Evolutionary conservation across 345 rosid genomes (phyloP).

Genomic region (Erysimum cheiranthoides): DNA sequence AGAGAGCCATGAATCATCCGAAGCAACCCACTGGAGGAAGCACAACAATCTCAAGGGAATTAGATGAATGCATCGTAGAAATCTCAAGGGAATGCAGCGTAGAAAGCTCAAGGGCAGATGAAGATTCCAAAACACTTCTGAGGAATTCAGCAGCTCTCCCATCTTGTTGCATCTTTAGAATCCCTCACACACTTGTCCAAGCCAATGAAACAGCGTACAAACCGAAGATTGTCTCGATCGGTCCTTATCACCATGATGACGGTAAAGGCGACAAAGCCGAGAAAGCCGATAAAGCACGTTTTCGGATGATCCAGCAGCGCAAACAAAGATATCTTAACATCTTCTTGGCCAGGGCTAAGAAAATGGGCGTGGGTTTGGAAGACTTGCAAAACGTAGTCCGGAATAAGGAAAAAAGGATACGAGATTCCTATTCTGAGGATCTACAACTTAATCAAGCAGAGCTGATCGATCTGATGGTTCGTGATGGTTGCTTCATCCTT

Average conservation of each 20-base stretch:
- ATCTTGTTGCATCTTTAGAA: conserved; percentile 58
- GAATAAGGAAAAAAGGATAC: conserved; percentile 27
- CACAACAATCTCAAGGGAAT: background rate
- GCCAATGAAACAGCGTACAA: conserved; percentile 49
- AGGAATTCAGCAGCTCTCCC: conserved; percentile 44
- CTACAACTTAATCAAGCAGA: conserved; percentile 4
- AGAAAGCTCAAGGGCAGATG: no score
- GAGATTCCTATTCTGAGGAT: conserved; percentile 50
- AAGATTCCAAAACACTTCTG: conserved; percentile 3
- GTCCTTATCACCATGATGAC: conserved; percentile 48
- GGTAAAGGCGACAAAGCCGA: conserved; percentile 22
- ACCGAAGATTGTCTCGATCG: conserved; percentile 58
- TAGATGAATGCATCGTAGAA: conserved; percentile 1
- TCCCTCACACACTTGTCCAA: conserved; percentile 48
- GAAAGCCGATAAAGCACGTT: background rate
- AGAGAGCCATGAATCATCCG: conserved; percentile 2
- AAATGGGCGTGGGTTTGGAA: conserved; percentile 3
- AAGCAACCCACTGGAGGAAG: background rate
- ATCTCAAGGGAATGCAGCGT: background rate
- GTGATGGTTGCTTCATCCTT: conserved; percentile 66
- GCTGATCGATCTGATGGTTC: conserved; percentile 54
- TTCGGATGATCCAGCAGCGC: conserved; percentile 59
- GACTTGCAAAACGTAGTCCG: conserved; percentile 19
- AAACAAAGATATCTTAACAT: conserved; percentile 45
- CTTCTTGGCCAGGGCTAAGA: conserved; percentile 33